Percentiles rank a stretch among this genome's conserved stretches.
Conservation (phyloP, 202 grass and related monocot species). For the Digitaria exilis region DNA sequence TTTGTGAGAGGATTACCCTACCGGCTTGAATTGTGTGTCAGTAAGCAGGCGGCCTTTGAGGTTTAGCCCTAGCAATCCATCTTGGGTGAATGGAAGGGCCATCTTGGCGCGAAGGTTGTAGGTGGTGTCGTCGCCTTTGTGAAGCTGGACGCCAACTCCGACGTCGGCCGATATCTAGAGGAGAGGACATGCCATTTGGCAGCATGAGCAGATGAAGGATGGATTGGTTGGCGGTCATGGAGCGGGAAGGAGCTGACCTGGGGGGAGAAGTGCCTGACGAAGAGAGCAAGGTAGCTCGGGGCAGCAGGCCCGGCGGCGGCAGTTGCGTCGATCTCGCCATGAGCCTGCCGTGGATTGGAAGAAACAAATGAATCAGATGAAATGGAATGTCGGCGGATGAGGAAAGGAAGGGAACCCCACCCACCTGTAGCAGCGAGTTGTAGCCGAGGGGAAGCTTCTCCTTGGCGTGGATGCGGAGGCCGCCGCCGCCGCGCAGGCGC, state of each 20-base stretch:
- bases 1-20: conserved; percentile 21
- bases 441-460: conserved; percentile 69
- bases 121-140: conserved; percentile 39
- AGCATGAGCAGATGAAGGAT: neutral
- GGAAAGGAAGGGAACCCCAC: neutral
- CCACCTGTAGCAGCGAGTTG: conserved; percentile 66
- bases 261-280: conserved; percentile 68
- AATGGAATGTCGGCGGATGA: neutral
- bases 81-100: conserved; percentile 51
- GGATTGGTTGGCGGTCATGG: neutral
- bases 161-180: conserved; percentile 61
- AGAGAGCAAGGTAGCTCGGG: conserved; percentile 60
- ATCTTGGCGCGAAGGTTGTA: conserved; percentile 73
- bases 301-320: neutral
- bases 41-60: conserved; percentile 57
- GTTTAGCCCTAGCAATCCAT: conserved; percentile 57
- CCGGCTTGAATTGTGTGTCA: conserved; percentile 64
- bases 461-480: conserved; percentile 86
- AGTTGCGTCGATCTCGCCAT: conserved; percentile 67
- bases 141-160: conserved; percentile 60
- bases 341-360: conserved; percentile 45
- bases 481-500: conserved; percentile 51
- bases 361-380: neutral
- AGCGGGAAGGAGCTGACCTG: conserved; percentile 24
- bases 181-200: neutral